phyloP scores from a whole-genome alignment of 139 green algal species.

The Tetradesmus lagerheimii region DNA sequence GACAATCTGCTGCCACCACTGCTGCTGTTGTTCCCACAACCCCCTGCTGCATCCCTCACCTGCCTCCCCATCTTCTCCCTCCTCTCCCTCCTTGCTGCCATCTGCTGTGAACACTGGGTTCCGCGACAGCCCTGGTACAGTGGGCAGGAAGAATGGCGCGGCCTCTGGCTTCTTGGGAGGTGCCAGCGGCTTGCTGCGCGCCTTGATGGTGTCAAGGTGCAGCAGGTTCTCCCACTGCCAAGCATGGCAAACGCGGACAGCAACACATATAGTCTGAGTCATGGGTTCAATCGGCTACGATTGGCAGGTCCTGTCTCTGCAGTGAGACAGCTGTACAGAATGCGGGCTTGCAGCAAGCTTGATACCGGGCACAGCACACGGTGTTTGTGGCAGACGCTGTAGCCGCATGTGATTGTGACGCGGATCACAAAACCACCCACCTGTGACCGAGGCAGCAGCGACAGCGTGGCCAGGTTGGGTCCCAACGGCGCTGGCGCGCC shows the following conservation, averaged over 20 bases:
- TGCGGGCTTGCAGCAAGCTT: too few species aligned
- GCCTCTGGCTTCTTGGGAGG: slow-evolving; percentile 93
- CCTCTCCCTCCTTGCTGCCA: background rate
- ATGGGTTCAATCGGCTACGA: too few species aligned
- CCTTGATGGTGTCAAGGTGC: slow-evolving; percentile 94
- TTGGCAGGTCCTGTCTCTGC: too few species aligned
- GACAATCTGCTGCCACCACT: too few species aligned
- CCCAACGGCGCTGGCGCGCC: slow-evolving; percentile 75
- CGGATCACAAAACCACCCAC: background rate
- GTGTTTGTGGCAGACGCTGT: too few species aligned
- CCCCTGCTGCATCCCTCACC: background rate
- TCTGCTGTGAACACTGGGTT: slow-evolving; percentile 71
- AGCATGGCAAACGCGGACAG: background rate
- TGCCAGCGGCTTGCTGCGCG: slow-evolving; percentile 82
- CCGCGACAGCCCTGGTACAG: slow-evolving; percentile 62
- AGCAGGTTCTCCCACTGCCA: slow-evolving; percentile 92
- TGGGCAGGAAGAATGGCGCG: slow-evolving; percentile 98
- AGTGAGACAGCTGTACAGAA: background rate
- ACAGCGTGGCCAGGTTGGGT: slow-evolving; percentile 87
- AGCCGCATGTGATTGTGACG: too few species aligned
- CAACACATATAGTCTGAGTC: background rate
- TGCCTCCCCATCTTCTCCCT: background rate
- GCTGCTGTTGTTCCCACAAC: background rate
- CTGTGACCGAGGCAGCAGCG: slow-evolving; percentile 80
- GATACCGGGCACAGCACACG: too few species aligned